Evolutionary conservation across 2,329 filamentous ascomycete genomes (phyloP), one percentile per base, ranked within the genome.

Genomic region (Daldinia sp.): DNA sequence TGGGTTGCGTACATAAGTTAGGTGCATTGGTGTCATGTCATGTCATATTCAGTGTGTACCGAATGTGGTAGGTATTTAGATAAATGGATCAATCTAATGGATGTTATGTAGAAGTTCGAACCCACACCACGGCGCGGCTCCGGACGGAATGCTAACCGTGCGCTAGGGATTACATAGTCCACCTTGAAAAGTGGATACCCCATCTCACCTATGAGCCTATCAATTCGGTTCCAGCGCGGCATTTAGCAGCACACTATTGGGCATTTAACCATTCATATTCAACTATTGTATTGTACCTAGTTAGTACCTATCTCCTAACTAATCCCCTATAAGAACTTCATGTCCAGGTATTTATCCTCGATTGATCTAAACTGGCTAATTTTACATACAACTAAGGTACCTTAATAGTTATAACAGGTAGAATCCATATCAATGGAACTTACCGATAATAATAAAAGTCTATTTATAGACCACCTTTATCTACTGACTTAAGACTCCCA

Each of bases 101-200:
- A 46, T 42, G 18, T 7, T 42, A 44, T 46, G 23, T 48, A 48
- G 12, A 28, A 28, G 12, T 10, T 59, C 12, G 4, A 48, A 50
- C n/a, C 56, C 51, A 56, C 63, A 46, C 50, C 63, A 46, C 50
- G 48, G 37, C 59, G 53, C 50, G 60, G 67, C 59, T 67, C 60
- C 56, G 60, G 57, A 35, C 53, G 20, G 53, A 23, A 63, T 33
- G 51, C 51, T 28, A 51, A 33, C 51, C 51, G 33, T 54, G 51
- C 51, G 33, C 10, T 54, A 54, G 33, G 13, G 23, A 35, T 35
- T 48, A 48, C 23, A 10, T 30, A 54, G 51, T 39, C 6, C 30
- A 37, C 33, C n/a, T 37, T 23, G 9, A 35, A 37, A 37, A 37
- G 51, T 37, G 33, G 51, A 15, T 26, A 54, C n/a, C 2, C 23